Conservation (phyloP, 208 protist genomes). For the Crithidia mellificae region DNA sequence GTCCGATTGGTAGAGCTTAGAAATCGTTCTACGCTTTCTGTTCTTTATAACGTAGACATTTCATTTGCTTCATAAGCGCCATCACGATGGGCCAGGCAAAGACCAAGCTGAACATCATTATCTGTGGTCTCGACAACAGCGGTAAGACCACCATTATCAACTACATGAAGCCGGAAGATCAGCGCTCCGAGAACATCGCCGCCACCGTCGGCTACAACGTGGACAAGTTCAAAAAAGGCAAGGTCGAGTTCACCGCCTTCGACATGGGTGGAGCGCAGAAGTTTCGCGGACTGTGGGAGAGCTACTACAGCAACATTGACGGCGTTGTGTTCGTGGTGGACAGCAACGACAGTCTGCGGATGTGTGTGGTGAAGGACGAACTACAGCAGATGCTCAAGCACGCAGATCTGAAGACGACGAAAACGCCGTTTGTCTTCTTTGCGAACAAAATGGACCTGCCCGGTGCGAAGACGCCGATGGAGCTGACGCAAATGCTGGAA, state of each 20-base stretch:
- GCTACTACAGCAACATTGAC: constrained; percentile 96
- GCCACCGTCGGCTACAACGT: constrained; percentile 97
- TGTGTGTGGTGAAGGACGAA: constrained; percentile 88
- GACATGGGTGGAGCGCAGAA: constrained; percentile 99
- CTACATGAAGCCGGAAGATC: constrained; percentile 94
- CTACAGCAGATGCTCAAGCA: constrained; percentile 78
- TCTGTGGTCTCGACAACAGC: constrained; percentile 91
- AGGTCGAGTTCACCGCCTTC: constrained; percentile 96
- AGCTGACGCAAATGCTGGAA: constrained; percentile 82
- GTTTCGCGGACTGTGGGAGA: constrained; percentile 95
- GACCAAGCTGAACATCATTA: constrained; percentile 81
- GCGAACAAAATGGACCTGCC: constrained; percentile 93
- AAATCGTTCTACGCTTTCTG: no score
- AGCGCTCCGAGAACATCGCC: constrained; percentile 92
- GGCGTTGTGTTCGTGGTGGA: constrained; percentile 95
- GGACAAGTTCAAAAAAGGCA: constrained; percentile 93
- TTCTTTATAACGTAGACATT: neutral
- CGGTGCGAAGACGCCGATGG: constrained; percentile 72
- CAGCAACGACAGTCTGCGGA: constrained; percentile 83
- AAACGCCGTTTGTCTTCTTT: constrained; percentile 83
- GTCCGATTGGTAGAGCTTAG: no score
- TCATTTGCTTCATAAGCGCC: neutral
- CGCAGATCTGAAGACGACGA: constrained; percentile 41
- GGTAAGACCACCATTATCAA: constrained; percentile 98
- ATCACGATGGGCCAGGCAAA: constrained; percentile 78